These are phyloP conservation scores for Hibiscus syriacus DNA, from an alignment of 345 rosid species.

Conservation along the genomic window DNA sequence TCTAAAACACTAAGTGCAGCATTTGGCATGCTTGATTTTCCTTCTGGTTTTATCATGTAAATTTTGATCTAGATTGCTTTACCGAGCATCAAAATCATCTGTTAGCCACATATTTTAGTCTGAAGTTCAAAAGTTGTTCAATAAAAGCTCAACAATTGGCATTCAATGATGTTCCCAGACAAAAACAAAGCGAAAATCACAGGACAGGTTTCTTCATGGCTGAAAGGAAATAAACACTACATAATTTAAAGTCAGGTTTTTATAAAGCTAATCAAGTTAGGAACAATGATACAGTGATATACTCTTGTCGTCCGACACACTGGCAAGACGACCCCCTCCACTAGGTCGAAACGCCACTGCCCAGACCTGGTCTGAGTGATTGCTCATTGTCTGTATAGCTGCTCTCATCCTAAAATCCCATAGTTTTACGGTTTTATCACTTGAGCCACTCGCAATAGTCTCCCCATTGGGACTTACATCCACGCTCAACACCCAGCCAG, in stretches of 20 bases:
- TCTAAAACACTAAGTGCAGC: no score
- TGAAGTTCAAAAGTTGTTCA: no score
- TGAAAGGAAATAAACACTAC: not conserved
- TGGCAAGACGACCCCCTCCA: constrained; percentile 61
- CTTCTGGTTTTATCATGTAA: no score
- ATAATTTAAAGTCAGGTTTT: not conserved
- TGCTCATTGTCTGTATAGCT: constrained; percentile 86
- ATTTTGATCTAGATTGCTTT: not conserved
- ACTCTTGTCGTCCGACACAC: constrained; percentile 95
- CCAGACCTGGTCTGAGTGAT: constrained; percentile 93
- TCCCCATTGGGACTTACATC: constrained; percentile 91
- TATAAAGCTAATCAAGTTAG: constrained; percentile 18
- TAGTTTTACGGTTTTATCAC: constrained; percentile 85
- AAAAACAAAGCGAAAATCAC: not conserved
- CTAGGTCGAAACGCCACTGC: constrained; percentile 73
- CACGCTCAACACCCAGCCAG: constrained; percentile 88
- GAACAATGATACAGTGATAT: constrained; percentile 81
- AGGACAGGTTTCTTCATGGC: not conserved
- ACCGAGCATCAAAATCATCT: not conserved
- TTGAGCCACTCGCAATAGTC: constrained; percentile 82
- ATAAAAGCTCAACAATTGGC: no score
- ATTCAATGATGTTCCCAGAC: not conserved
- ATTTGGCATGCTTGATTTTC: no score
- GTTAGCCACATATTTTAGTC: not conserved
- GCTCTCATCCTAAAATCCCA: constrained; percentile 97